A percentile compares a stretch with the other conserved stretches of the same genome.
phyloP scores from a whole-genome alignment of 2,329 filamentous ascomycete genomes.

The Mariannaea sp. region DNA sequence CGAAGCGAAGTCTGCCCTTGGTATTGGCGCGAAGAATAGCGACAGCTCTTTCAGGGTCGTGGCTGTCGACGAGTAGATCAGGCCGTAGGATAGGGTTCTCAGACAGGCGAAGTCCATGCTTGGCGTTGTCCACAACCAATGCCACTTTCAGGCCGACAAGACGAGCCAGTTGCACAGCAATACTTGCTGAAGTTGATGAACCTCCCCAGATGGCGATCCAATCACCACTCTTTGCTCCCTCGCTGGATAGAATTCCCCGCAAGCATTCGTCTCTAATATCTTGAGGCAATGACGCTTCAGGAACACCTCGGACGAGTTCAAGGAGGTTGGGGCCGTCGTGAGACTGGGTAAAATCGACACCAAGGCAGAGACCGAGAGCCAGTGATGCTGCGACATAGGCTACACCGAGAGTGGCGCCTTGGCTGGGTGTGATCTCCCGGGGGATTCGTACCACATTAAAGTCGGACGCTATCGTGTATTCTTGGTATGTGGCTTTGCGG shows the following conservation, averaged over 20 bases:
- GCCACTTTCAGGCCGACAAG: slow-evolving; percentile 68
- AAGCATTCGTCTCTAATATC: slow-evolving; percentile 70
- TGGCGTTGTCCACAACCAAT: slow-evolving; percentile 68
- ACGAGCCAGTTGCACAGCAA: slow-evolving; percentile 70
- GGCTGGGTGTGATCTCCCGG: slow-evolving; percentile 53
- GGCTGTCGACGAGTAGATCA: slow-evolving; percentile 71
- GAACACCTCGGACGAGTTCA: slow-evolving; percentile 52
- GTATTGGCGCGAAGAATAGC: slow-evolving; percentile 66
- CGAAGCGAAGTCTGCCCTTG: slow-evolving; percentile 64
- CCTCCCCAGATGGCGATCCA: slow-evolving; percentile 79
- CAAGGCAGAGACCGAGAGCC: slow-evolving; percentile 70
- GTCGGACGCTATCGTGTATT: slow-evolving; percentile 67
- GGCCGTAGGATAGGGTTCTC: slow-evolving; percentile 50
- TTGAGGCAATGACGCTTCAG: slow-evolving; percentile 54
- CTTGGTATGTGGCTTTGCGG: slow-evolving; percentile 72
- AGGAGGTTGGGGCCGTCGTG: slow-evolving; percentile 64
- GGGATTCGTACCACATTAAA: slow-evolving; percentile 70
- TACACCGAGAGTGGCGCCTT: slow-evolving; percentile 69
- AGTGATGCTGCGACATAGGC: slow-evolving; percentile 73
- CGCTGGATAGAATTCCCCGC: slow-evolving; percentile 53
- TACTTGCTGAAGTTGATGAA: slow-evolving; percentile 71
- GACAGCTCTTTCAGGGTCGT: slow-evolving; percentile 67
- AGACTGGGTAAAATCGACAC: slow-evolving; percentile 63
- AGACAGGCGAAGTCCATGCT: slow-evolving; percentile 64
- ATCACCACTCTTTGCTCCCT: slow-evolving; percentile 64